Evolutionary conservation across 2,329 filamentous ascomycete genomes (phyloP).

Genomic region (Westerdykella ornata): DNA sequence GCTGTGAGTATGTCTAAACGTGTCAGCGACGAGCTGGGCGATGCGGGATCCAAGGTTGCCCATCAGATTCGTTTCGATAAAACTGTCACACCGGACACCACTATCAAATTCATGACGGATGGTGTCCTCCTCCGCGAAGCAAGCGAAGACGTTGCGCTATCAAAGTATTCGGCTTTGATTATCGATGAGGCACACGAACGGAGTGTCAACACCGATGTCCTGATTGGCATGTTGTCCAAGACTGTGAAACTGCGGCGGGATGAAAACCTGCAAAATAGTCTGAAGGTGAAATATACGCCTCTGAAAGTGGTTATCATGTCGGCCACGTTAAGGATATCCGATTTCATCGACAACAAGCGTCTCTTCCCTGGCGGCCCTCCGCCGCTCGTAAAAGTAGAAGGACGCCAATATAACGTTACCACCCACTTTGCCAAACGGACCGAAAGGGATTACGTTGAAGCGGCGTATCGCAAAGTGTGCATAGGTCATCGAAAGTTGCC

Average conservation of each 20-base stretch:
- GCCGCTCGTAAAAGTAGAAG: conserved; percentile 82
- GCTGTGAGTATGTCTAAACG: conserved; percentile 95
- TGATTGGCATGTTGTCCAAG: conserved; percentile 94
- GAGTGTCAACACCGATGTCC: conserved; percentile 93
- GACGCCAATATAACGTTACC: conserved; percentile 84
- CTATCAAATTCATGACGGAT: conserved; percentile 98
- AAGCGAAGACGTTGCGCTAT: conserved; percentile 76
- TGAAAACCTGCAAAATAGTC: conserved; percentile 60
- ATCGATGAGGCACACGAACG: conserved; percentile 97
- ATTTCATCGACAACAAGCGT: conserved; percentile 76
- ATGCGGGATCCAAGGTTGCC: conserved; percentile 68
- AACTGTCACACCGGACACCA: conserved; percentile 69
- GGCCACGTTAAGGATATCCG: conserved; percentile 82
- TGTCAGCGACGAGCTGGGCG: conserved; percentile 76
- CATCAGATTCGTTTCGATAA: conserved; percentile 94
- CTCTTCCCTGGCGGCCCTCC: conserved; percentile 70
- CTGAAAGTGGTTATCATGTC: conserved; percentile 98
- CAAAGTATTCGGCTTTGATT: conserved; percentile 86
- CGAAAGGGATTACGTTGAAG: conserved; percentile 80
- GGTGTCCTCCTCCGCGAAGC: conserved; percentile 91
- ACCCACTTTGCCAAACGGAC: conserved; percentile 82
- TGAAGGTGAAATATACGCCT: conserved; percentile 60
- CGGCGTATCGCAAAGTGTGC: conserved; percentile 79
- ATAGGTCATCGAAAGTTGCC: conserved; percentile 86
- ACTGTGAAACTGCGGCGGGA: conserved; percentile 80